Percentiles rank a stretch among this genome's conserved stretches.
Conservation (phyloP, 176 grass and related monocot genomes). For the Triticum monococcum region DNA sequence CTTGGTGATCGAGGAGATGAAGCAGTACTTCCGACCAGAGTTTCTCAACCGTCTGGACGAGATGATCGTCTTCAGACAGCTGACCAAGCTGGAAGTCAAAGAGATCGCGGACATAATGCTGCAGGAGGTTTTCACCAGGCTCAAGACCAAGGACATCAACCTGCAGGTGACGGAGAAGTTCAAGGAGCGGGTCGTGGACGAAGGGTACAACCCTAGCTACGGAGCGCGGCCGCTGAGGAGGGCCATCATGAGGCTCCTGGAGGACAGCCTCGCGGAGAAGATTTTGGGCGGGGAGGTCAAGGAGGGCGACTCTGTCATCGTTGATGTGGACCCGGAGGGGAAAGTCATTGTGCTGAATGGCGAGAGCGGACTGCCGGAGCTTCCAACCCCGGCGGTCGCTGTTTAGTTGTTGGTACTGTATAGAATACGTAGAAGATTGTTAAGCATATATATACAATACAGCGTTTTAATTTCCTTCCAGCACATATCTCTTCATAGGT, state of each 20-base stretch:
- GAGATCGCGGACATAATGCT: constrained; percentile 89
- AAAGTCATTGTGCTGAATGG: constrained; percentile 69
- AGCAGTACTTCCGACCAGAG: constrained; percentile 87
- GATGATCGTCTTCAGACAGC: constrained; percentile 94
- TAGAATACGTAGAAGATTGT: neutral
- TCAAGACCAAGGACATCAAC: constrained; percentile 74
- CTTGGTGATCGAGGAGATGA: constrained; percentile 79
- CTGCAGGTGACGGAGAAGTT: constrained; percentile 84
- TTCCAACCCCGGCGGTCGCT: constrained; percentile 42
- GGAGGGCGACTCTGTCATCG: constrained; percentile 75
- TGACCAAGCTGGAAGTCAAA: constrained; percentile 83
- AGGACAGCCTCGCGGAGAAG: constrained; percentile 86
- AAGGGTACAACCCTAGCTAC: constrained; percentile 84
- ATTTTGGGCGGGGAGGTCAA: constrained; percentile 63
- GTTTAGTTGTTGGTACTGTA: constrained; percentile 25
- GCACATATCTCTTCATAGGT: neutral
- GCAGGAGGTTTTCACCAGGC: constrained; percentile 63
- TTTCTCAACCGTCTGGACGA: constrained; percentile 88
- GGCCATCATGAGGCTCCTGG: constrained; percentile 83
- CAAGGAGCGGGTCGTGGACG: constrained; percentile 77
- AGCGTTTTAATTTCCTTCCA: neutral
- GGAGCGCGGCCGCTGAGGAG: constrained; percentile 72
- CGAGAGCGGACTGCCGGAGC: constrained; percentile 47
- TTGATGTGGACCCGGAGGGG: constrained; percentile 75
- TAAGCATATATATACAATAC: neutral